Base-by-base conservation (phyloP, 805 yeast species). In the Lachancea dasiensis region DNA sequence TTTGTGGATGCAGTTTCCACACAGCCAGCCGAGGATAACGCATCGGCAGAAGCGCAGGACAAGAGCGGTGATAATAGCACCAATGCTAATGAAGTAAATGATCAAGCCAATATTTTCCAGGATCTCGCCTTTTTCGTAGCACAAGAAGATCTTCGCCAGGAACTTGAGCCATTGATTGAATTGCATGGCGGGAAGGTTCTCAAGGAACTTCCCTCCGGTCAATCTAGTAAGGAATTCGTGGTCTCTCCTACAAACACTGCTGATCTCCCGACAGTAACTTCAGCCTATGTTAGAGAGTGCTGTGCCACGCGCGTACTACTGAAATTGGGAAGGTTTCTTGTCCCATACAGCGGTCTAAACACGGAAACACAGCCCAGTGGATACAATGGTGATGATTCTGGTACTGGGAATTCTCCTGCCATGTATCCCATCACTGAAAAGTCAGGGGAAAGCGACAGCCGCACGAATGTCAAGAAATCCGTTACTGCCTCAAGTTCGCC, bases 241-340 rank as follows among this genome's bases (percentile, higher is more conserved):
- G 54, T 59, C 2, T 51, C 61, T n/a, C 57, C 60, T 10, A 54
- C 50, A 16, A 58, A 58, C 42, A 49, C 49, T 23, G 49, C 60
- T 0, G 47, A 50, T 27, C 31, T 51, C 22, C 50, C 50, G n/a
- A 58, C 63, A 3, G 54, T 58, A n/a, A 49, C 54, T 1, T 53
- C 63, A 7, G 54, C 57, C 7, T 58, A 51, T 39, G 49, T 58
- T 31, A 47, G 46, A 28, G 55, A 51, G 6, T 58, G 61, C 41
- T 47, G 52, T 19, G 43, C 46, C 23, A 47, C 45, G 26, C 43
- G 45, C 25, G 45, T 40, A 16, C 36, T 54, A 24, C 34, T 54
- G 25, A 41, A 49, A 21, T 39, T 49, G 13, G 42, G 48, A 13
- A 44, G 49, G 36, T 58, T 50, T 40, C 34, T 56, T 34, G 58